Evolutionary conservation across 2,329 filamentous ascomycete species (phyloP).

Genomic region (Didymella pinodella): DNA sequence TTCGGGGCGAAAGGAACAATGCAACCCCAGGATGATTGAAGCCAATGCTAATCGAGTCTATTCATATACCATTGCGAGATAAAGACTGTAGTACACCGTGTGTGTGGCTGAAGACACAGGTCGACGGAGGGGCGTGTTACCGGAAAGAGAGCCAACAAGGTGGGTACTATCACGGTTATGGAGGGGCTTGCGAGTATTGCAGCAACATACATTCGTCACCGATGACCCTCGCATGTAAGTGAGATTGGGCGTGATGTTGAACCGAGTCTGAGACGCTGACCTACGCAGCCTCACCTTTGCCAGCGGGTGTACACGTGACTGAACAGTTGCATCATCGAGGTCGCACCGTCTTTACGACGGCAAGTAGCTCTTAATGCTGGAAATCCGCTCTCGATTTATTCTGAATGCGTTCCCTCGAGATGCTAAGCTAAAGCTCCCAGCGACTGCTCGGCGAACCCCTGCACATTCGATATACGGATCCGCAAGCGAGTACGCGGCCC

Average conservation of each 20-base stretch:
- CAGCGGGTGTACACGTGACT: not conserved
- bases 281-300: not conserved
- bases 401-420: too few species aligned
- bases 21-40: constrained; percentile 12
- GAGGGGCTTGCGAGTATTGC: constrained; percentile 14
- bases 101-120: not conserved
- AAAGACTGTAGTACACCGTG: not conserved
- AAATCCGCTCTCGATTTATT: not conserved
- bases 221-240: not conserved
- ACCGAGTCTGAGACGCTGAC: constrained; percentile 1
- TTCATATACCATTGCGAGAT: not conserved
- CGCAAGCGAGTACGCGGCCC: constrained; percentile 18
- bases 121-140: not conserved
- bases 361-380: not conserved
- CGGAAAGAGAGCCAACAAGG: not conserved
- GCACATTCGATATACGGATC: not conserved
- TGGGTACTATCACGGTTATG: constrained; percentile 1
- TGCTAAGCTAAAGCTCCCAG: not conserved
- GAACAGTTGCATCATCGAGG: not conserved
- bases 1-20: constrained; percentile 16
- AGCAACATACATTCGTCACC: not conserved
- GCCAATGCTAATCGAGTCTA: not conserved
- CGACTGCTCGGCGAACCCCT: not conserved
- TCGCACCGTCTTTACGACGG: not conserved
- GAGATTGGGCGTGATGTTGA: not conserved